These are phyloP conservation scores for Thecaphora frezii DNA, from an alignment of 1,284 basidiomycete genomes.

Conservation along the genomic window DNA sequence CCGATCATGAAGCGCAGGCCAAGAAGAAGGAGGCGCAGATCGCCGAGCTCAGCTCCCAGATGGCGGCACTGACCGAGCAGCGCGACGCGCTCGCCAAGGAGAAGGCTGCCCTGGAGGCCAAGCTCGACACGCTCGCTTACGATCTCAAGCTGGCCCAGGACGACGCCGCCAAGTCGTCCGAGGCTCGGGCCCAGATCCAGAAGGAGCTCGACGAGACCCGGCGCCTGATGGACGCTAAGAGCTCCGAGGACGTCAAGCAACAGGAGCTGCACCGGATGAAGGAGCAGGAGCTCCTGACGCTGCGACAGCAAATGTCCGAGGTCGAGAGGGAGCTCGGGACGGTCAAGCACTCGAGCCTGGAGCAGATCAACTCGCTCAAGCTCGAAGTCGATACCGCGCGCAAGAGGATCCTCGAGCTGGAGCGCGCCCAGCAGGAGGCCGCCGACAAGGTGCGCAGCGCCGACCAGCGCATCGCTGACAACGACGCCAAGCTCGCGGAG, in stretches of 20 bases:
- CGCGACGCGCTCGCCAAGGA: slow-evolving; percentile 60
- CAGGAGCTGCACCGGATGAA: slow-evolving; percentile 83
- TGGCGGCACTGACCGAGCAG: slow-evolving; percentile 64
- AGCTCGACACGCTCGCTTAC: slow-evolving; percentile 70
- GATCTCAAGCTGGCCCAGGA: slow-evolving; percentile 71
- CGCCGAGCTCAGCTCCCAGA: slow-evolving; percentile 66
- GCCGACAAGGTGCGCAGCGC: slow-evolving; percentile 12
- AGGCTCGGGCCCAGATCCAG: slow-evolving; percentile 69
- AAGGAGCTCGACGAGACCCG: slow-evolving; percentile 78
- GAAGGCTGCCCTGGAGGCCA: slow-evolving; percentile 69
- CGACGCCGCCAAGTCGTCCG: slow-evolving; percentile 66
- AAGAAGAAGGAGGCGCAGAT: slow-evolving; percentile 77
- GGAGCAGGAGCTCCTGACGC: slow-evolving; percentile 75
- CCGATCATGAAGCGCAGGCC: slow-evolving; percentile 77
- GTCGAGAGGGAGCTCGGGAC: slow-evolving; percentile 49
- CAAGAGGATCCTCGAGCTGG: slow-evolving; percentile 19
- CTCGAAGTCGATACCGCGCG: slow-evolving; percentile 60
- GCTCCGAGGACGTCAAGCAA: slow-evolving; percentile 79
- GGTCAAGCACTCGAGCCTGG: slow-evolving; percentile 51
- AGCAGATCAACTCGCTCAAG: slow-evolving; percentile 54
- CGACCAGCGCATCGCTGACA: slow-evolving; percentile 52
- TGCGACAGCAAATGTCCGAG: slow-evolving; percentile 70
- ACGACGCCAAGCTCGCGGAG: slow-evolving; percentile 66
- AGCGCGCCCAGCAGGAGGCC: slow-evolving; percentile 7
- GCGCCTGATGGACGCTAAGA: slow-evolving; percentile 76